phyloP scores from a whole-genome alignment of 805 yeast species.

The Phaffomyces opuntiae region DNA sequence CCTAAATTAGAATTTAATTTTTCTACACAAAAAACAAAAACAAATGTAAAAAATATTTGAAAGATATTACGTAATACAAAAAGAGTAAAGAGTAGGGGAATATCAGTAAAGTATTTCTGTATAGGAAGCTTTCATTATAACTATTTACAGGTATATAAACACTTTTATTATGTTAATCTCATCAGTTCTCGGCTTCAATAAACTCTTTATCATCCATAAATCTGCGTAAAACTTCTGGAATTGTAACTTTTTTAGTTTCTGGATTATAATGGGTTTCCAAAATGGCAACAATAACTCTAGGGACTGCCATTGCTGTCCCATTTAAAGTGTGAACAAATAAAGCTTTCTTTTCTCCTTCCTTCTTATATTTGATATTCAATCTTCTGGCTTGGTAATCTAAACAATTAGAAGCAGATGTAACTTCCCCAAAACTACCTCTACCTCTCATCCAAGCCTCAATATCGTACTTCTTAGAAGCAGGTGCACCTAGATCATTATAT shows the following conservation, averaged over 20 bases:
- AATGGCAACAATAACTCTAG: constrained; percentile 84
- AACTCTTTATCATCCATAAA: constrained; percentile 58
- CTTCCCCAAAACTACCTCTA: constrained; percentile 85
- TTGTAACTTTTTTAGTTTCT: constrained; percentile 39
- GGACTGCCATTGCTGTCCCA: constrained; percentile 95
- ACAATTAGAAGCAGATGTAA: constrained; percentile 88
- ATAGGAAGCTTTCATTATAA: background rate
- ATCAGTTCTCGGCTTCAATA: constrained; percentile 5
- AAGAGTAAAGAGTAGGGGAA: no score
- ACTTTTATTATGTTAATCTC: background rate
- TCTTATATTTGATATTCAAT: constrained; percentile 55
- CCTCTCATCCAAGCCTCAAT: constrained; percentile 99
- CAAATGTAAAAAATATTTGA: no score
- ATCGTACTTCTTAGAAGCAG: constrained; percentile 87
- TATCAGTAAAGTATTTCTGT: no score
- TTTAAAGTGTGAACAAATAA: constrained; percentile 75
- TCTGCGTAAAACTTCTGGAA: constrained; percentile 63
- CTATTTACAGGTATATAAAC: background rate
- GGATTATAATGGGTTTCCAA: constrained; percentile 78
- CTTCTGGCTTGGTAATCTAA: constrained; percentile 86
- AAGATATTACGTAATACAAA: background rate
- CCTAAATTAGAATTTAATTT: no score
- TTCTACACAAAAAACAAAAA: no score
- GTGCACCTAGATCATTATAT: constrained; percentile 83
- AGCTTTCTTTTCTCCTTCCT: constrained; percentile 25